A percentile compares a stretch with the other conserved stretches of the same genome.
Conservation (phyloP, 192 early-diverging fungal genomes). For the Rhizoclosmatium globosum region DNA sequence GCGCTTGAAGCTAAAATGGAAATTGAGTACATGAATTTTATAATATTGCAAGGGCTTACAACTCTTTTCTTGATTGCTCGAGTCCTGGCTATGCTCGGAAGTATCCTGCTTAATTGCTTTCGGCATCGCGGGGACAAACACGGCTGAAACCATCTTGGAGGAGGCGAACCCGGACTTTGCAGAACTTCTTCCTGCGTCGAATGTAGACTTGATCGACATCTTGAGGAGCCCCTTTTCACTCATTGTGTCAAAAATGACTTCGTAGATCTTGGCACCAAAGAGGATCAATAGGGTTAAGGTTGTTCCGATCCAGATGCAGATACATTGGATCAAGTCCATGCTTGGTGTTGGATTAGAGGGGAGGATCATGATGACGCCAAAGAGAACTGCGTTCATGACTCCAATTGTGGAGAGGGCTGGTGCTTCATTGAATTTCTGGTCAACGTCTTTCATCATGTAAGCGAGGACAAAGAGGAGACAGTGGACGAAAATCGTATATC, state of each 20-base stretch:
- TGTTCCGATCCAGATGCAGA: neutral
- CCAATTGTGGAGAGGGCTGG: neutral
- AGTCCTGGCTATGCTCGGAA: neutral
- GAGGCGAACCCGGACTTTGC: neutral
- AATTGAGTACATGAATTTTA: no score
- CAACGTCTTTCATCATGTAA: slow-evolving; percentile 4
- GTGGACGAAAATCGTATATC: neutral
- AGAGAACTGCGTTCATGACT: neutral
- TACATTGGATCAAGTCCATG: neutral
- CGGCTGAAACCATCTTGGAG: neutral
- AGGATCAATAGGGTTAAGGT: neutral
- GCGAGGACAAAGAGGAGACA: neutral
- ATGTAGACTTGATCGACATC: neutral
- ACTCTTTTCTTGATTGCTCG: no score
- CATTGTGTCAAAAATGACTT: neutral
- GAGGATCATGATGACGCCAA: neutral
- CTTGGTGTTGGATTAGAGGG: neutral
- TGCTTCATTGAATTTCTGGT: slow-evolving; percentile 1
- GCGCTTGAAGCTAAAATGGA: no score
- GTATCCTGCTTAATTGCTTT: neutral
- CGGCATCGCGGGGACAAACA: neutral
- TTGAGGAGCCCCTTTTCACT: slow-evolving; percentile 1
- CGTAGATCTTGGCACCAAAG: neutral
- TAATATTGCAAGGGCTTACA: no score
- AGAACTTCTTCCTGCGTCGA: neutral